Evolutionary conservation across 106 monocot genomes (phyloP).

Genomic region (Dactylorhiza incarnata): DNA sequence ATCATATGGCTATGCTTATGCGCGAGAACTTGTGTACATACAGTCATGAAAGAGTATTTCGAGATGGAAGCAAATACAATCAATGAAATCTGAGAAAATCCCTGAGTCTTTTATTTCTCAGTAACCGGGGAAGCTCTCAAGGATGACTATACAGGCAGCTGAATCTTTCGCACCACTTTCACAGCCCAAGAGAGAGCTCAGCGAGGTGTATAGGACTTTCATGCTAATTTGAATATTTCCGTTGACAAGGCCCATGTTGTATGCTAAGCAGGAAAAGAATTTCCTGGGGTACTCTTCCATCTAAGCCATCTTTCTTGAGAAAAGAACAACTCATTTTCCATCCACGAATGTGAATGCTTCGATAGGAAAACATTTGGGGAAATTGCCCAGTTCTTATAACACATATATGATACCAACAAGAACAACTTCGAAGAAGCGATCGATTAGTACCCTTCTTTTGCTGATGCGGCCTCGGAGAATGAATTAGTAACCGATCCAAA

Average conservation of each 20-base stretch:
- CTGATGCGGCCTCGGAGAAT: not conserved
- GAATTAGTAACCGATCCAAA: conserved; percentile 10
- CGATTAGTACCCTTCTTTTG: not conserved
- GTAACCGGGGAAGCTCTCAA: no score
- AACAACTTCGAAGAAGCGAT: not conserved
- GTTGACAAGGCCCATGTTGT: conserved; percentile 5
- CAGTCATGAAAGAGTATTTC: no score
- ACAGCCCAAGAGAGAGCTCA: conserved; percentile 2
- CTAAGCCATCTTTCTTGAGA: conserved; percentile 13
- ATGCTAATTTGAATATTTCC: conserved; percentile 7
- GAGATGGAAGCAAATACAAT: no score
- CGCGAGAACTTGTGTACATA: no score
- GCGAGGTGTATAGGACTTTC: not conserved
- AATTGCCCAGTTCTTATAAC: not conserved
- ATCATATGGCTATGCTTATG: no score
- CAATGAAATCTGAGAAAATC: no score
- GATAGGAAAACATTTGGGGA: conserved; percentile 3
- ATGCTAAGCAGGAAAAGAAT: no score
- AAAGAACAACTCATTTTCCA: not conserved
- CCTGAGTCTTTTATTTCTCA: no score
- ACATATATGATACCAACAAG: no score
- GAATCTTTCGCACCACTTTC: no score
- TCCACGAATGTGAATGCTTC: conserved; percentile 3
- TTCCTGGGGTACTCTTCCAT: no score
- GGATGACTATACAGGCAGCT: no score